These are phyloP conservation scores for Backusella mclennaniae DNA, from an alignment of 192 early-diverging fungal species.

Conservation along the genomic window DNA sequence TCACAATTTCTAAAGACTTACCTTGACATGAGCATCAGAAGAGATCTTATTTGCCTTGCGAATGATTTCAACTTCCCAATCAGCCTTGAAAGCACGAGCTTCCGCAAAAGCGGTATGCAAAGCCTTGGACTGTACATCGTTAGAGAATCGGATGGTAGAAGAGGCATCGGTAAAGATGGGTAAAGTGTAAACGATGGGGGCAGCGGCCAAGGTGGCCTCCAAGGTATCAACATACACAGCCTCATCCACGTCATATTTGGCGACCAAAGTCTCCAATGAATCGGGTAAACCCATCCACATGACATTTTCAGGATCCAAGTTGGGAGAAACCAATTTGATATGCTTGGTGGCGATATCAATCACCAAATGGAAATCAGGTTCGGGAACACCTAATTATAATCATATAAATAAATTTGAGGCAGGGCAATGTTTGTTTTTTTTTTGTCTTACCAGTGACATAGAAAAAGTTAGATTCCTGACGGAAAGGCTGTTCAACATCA, in stretches of 20 bases:
- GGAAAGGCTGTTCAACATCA: slow-evolving; percentile 79
- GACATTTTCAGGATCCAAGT: slow-evolving; percentile 60
- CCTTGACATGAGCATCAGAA: slow-evolving; percentile 68
- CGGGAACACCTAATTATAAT: slow-evolving; percentile 51
- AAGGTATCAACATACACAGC: slow-evolving; percentile 63
- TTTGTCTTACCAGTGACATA: slow-evolving; percentile 65
- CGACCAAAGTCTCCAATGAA: slow-evolving; percentile 50
- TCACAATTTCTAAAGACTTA: slow-evolving; percentile 10
- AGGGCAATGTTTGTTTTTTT: background rate
- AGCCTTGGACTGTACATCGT: slow-evolving; percentile 26
- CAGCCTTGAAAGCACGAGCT: slow-evolving; percentile 78
- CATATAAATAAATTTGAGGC: background rate
- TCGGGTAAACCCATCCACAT: slow-evolving; percentile 81
- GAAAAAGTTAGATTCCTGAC: slow-evolving; percentile 86
- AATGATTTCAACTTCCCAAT: slow-evolving; percentile 73
- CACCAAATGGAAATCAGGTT: slow-evolving; percentile 70
- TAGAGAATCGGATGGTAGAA: slow-evolving; percentile 26
- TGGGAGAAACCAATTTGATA: slow-evolving; percentile 68
- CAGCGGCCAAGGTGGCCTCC: slow-evolving; percentile 41
- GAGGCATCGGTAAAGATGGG: slow-evolving; percentile 9
- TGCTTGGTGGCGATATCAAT: slow-evolving; percentile 62
- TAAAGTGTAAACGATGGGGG: slow-evolving; percentile 45
- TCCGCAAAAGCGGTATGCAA: slow-evolving; percentile 68
- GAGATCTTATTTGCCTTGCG: slow-evolving; percentile 77
- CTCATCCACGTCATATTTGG: slow-evolving; percentile 67